phyloP scores from a whole-genome alignment of 345 rosid genomes.

The Excoecaria agallocha region DNA sequence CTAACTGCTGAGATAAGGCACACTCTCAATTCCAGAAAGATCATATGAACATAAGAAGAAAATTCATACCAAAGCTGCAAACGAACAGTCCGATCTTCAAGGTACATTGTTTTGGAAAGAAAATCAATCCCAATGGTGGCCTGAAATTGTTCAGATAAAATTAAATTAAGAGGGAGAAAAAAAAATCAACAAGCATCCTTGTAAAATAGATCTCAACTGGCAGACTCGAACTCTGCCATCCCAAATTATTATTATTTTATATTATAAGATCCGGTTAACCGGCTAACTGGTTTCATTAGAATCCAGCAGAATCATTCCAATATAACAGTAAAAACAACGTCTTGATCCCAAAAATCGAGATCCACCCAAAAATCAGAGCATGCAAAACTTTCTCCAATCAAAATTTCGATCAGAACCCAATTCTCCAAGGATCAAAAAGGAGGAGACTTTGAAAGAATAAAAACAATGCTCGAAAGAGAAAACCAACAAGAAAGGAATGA shows the following conservation, averaged over 20 bases:
- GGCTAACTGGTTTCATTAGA: neutral
- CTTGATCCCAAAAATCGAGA: neutral
- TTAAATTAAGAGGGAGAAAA: neutral
- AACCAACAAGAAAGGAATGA: no score
- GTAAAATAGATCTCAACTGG: neutral
- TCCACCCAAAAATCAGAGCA: neutral
- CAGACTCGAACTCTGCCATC: neutral
- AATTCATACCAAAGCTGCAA: slow-evolving; percentile 75
- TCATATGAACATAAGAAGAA: neutral
- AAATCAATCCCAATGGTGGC: slow-evolving; percentile 94
- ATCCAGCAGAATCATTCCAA: neutral
- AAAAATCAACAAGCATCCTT: neutral
- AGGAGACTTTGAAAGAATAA: neutral
- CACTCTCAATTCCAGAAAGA: neutral
- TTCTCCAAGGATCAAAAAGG: neutral
- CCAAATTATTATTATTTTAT: neutral
- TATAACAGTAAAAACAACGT: neutral
- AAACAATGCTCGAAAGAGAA: no score
- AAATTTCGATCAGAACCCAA: neutral
- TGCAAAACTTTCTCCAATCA: neutral
- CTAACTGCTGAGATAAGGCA: neutral
- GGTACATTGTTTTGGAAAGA: slow-evolving; percentile 90
- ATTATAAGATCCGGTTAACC: neutral
- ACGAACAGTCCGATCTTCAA: slow-evolving; percentile 88
- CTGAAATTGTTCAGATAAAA: slow-evolving; percentile 27